A percentile compares a stretch with the other conserved stretches of the same genome.
These are phyloP conservation scores for Penicillium pulvis DNA, from an alignment of 495 filamentous ascomycete species.

Conservation along the genomic window DNA sequence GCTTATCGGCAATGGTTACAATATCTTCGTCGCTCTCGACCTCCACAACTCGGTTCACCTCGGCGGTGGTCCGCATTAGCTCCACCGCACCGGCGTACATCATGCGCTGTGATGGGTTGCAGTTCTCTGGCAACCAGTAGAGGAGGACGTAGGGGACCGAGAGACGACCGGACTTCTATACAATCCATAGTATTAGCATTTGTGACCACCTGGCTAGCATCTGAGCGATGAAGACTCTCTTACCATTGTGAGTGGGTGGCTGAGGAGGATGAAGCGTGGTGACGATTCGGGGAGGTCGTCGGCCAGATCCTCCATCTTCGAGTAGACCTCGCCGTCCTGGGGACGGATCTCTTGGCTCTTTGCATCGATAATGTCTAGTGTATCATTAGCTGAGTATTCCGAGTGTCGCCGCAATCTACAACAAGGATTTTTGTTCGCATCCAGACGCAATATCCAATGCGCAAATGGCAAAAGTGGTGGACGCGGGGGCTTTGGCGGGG, in stretches of 20 bases:
- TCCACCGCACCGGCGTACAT: slow-evolving; percentile 95
- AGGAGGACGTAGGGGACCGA: slow-evolving; percentile 88
- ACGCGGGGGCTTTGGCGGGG: slow-evolving; percentile 19
- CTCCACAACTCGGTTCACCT: slow-evolving; percentile 81
- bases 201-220: not conserved
- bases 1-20: slow-evolving; percentile 68
- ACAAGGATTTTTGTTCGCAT: not conserved
- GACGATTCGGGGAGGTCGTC: slow-evolving; percentile 93
- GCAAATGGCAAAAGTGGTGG: not conserved
- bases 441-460: not conserved
- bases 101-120: slow-evolving; percentile 83
- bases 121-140: slow-evolving; percentile 88
- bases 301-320: slow-evolving; percentile 71
- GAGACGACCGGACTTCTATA: slow-evolving; percentile 60
- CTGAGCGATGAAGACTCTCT: slow-evolving; percentile 15
- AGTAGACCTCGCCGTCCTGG: slow-evolving; percentile 76
- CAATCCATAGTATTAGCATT: not conserved
- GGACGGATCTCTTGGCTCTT: slow-evolving; percentile 81
- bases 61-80: slow-evolving; percentile 85
- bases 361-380: slow-evolving; percentile 68
- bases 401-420: not conserved
- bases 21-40: slow-evolving; percentile 76
- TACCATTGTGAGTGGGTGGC: slow-evolving; percentile 85
- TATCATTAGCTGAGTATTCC: not conserved
- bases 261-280: slow-evolving; percentile 85